Evolutionary conservation across 805 yeast species (phyloP).

Genomic region (Naumovozyma castellii): DNA sequence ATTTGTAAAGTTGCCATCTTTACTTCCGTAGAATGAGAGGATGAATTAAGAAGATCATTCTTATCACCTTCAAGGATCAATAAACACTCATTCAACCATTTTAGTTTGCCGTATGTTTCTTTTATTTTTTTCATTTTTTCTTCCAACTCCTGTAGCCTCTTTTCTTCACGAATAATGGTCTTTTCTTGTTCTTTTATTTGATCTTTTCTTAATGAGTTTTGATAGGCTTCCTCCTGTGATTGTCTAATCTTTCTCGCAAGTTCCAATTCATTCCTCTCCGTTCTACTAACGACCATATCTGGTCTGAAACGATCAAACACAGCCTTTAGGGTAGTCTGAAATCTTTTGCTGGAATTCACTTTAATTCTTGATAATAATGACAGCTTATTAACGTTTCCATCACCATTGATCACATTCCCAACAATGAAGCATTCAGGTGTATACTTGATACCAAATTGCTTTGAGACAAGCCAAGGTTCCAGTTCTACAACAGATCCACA

Average conservation of each 20-base stretch:
- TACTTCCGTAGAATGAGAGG: background rate
- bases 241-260: conserved; percentile 48
- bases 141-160: conserved; percentile 5
- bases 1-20: conserved; percentile 23
- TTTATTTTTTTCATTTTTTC: conserved; percentile 10
- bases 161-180: conserved; percentile 16
- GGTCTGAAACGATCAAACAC: conserved; percentile 50
- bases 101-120: conserved; percentile 13
- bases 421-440: conserved; percentile 47
- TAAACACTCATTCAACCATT: conserved; percentile 19
- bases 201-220: conserved; percentile 50
- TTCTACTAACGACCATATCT: conserved; percentile 49
- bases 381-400: conserved; percentile 25
- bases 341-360: conserved; percentile 25
- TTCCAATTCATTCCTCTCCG: conserved; percentile 51
- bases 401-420: conserved; percentile 48
- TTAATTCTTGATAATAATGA: conserved; percentile 28
- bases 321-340: conserved; percentile 30
- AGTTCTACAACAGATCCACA: conserved; percentile 54
- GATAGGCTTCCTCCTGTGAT: conserved; percentile 60
- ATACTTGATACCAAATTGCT: conserved; percentile 40
- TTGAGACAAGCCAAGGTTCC: conserved; percentile 60
- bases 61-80: background rate
- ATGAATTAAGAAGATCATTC: background rate
- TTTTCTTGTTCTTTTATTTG: conserved; percentile 42